Evolutionary conservation across 768 basidiomycete genomes (phyloP), one percentile per base, ranked within the genome.

Genomic region (Rhodocollybia butyracea): DNA sequence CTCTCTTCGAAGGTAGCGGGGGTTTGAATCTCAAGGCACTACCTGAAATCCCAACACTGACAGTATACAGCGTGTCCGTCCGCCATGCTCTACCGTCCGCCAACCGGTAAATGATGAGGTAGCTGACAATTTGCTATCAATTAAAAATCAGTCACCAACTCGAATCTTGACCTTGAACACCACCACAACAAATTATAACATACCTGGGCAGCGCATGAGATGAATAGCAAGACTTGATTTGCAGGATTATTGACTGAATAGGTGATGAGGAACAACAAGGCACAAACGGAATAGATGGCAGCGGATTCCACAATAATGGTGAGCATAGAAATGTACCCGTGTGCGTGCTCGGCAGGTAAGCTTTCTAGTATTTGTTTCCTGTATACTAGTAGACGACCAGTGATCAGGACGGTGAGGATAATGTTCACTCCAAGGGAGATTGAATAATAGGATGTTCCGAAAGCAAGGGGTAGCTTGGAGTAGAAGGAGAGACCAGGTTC

Each of bases 101-200:
- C 29, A 77, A 61, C 27, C 75, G 73, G 32, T 69, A 72, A 32
- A 74, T 74, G 30, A 77, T 77, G 31, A 77, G 67, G 45, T 75
- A 69, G 12, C 73, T 72, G 2, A 74, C 71, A 24, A 76, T 68
- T 61, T 68, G 65, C 66, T 69, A 46, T 32, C 42, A n/a, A 36
- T 12, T 12, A n/a, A 13, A 4, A 43, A 8, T 30, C 19, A 15
- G 7, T 48, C 17, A 34, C n/a, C n/a, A n/a, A n/a, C n/a, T n/a
- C n/a, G n/a, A n/a, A n/a, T n/a, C 13, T 22, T 22, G 12, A 17
- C 34, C n/a, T 11, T 30, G 13, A 31, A 1, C n/a, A 10, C 6
- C n/a, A 31, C 8, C n/a, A 3, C 13, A 31, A 32, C 6, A 10
- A 13, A 6, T n/a, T 15, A 30, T 15, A 15, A 30, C 32, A 24